Conservation (phyloP, 116 monocot species). For the Iris pallida region DNA sequence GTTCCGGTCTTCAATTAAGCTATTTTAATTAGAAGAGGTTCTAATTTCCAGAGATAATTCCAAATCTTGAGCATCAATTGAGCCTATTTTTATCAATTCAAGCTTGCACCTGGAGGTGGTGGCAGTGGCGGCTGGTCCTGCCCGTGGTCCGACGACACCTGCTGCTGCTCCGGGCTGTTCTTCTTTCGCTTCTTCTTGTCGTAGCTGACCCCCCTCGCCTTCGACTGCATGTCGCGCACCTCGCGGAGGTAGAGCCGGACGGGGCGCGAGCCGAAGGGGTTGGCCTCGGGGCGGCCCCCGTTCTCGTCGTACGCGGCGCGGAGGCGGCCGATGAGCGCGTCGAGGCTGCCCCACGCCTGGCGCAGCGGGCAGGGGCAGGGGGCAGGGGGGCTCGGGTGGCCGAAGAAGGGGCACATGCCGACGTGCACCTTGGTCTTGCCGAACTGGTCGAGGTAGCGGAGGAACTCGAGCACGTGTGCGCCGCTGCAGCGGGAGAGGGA, state of each 20-base stretch:
- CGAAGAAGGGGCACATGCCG: slow-evolving; percentile 1
- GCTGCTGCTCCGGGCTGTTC: background rate
- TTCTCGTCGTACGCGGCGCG: slow-evolving; percentile 11
- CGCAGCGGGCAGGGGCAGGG: slow-evolving; percentile 58
- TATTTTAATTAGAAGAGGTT: too few species aligned
- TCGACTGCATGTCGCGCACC: slow-evolving; percentile 17
- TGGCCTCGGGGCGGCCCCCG: slow-evolving; percentile 5
- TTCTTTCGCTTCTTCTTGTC: slow-evolving; percentile 12
- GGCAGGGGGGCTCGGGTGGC: slow-evolving; percentile 18
- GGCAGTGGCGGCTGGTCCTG: background rate
- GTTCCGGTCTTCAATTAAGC: too few species aligned
- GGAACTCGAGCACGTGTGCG: slow-evolving; percentile 31
- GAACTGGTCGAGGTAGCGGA: slow-evolving; percentile 71
- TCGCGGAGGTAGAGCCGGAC: slow-evolving; percentile 15
- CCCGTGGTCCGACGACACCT: background rate
- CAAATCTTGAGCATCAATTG: too few species aligned
- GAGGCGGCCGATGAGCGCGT: slow-evolving; percentile 18
- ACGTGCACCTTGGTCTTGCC: slow-evolving; percentile 82
- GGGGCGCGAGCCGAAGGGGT: slow-evolving; percentile 14
- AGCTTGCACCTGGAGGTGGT: too few species aligned
- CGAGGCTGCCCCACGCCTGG: slow-evolving; percentile 58
- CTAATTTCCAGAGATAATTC: too few species aligned
- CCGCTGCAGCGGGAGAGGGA: slow-evolving; percentile 23
- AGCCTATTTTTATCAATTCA: too few species aligned
- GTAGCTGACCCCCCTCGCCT: slow-evolving; percentile 10